These are phyloP conservation scores for Macrolepiota albuminosa DNA, from an alignment of 768 basidiomycete species.

Conservation along the genomic window DNA sequence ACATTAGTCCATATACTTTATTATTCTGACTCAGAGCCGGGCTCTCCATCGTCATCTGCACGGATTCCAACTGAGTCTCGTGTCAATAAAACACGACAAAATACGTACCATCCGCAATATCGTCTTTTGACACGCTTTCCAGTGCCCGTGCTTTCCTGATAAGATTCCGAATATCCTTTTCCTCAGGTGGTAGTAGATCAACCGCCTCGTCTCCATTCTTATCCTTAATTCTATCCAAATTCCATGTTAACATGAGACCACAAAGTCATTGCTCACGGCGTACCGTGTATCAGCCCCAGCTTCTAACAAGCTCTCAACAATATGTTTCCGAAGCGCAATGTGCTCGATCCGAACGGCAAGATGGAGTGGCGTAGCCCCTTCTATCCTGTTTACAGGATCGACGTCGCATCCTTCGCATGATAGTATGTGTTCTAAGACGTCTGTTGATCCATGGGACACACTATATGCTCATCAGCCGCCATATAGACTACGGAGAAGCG, in stretches of 20 bases:
- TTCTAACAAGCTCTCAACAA: conserved; percentile 66
- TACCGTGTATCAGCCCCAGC: conserved; percentile 74
- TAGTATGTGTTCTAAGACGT: conserved; percentile 69
- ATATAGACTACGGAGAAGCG: not conserved
- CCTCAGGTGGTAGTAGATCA: conserved; percentile 52
- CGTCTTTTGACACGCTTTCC: conserved; percentile 46
- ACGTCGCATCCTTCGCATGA: conserved; percentile 76
- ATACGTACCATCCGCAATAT: conserved; percentile 59
- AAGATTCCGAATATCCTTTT: conserved; percentile 43
- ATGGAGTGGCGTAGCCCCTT: conserved; percentile 75
- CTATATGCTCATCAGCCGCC: conserved; percentile 23
- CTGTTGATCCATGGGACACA: conserved; percentile 49
- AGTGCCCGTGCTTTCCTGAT: conserved; percentile 53
- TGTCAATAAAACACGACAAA: not conserved
- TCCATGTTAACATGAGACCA: not conserved
- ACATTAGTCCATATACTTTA: conserved; percentile 13
- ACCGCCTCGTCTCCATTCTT: conserved; percentile 55
- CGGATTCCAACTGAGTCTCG: not conserved
- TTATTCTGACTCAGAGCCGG: conserved; percentile 30
- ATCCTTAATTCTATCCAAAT: conserved; percentile 56
- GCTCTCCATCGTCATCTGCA: conserved; percentile 23
- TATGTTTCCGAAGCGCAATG: conserved; percentile 43
- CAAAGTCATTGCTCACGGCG: conserved; percentile 17
- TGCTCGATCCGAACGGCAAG: conserved; percentile 59
- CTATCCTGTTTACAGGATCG: conserved; percentile 67